These are phyloP conservation scores for Bryum argenteum DNA, from an alignment of 225 moss, liverwort and hornwort genomes.

Conservation along the genomic window DNA sequence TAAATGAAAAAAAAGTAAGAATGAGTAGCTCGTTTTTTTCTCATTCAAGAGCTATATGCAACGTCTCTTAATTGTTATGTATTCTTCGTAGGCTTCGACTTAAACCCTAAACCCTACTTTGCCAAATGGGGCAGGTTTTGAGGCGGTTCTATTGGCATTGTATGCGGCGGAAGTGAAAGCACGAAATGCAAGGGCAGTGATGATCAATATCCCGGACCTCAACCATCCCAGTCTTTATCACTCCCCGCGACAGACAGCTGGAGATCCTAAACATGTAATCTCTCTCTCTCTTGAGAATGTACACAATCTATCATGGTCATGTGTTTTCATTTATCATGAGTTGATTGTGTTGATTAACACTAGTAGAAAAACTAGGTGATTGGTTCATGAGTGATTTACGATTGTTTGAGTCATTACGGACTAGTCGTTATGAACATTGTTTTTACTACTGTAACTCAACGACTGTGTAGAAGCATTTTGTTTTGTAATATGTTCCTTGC, in stretches of 20 bases:
- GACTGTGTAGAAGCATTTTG: no score
- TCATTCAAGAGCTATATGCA: not conserved
- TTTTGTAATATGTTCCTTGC: no score
- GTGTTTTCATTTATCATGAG: no score
- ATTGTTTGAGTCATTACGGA: no score
- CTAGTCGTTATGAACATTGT: no score
- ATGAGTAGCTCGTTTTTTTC: not conserved
- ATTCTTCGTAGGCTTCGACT: not conserved
- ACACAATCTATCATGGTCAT: not conserved
- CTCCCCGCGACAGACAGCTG: slow-evolving; percentile 53
- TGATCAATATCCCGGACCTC: slow-evolving; percentile 78
- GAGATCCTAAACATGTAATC: slow-evolving; percentile 47
- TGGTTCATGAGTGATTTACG: no score
- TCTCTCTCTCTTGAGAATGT: not conserved
- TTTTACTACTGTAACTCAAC: no score
- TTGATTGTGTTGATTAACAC: no score
- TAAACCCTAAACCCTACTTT: no score
- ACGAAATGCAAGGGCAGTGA: slow-evolving; percentile 73
- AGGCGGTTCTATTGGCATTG: slow-evolving; percentile 86
- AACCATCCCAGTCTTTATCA: slow-evolving; percentile 81
- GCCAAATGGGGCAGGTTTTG: slow-evolving; percentile 58
- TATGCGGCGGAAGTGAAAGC: slow-evolving; percentile 78
- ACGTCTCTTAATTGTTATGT: not conserved
- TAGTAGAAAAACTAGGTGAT: no score
- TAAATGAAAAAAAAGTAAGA: slow-evolving; percentile 35